phyloP scores from a whole-genome alignment of 495 filamentous ascomycete species.

The Cercophora scortea region DNA sequence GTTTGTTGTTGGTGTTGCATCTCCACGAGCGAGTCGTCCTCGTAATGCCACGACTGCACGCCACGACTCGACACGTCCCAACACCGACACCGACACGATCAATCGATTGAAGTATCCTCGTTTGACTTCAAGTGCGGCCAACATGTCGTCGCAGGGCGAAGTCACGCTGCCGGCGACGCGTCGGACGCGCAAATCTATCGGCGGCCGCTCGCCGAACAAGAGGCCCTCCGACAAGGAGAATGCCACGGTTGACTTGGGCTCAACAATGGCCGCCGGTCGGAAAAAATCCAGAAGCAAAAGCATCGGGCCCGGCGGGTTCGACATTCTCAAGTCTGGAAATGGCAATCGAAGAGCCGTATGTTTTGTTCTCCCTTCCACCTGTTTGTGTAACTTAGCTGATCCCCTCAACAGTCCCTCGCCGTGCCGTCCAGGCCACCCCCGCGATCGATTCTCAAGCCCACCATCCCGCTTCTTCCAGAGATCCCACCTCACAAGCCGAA shows the following conservation, averaged over 20 bases:
- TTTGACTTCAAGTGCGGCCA: neutral
- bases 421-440: slow-evolving; percentile 37
- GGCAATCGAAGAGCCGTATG: slow-evolving; percentile 78
- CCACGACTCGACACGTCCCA: too few relatives aligned
- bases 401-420: slow-evolving; percentile 36
- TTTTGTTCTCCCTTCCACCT: neutral
- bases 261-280: slow-evolving; percentile 33
- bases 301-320: slow-evolving; percentile 83
- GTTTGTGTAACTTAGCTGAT: neutral
- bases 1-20: too few relatives aligned
- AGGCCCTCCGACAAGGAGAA: slow-evolving; percentile 62
- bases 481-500: slow-evolving; percentile 43
- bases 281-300: slow-evolving; percentile 92
- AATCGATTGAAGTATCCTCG: too few relatives aligned
- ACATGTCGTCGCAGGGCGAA: slow-evolving; percentile 37
- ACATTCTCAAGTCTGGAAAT: slow-evolving; percentile 65
- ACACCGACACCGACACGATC: too few relatives aligned
- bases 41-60: too few relatives aligned
- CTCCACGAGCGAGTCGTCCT: too few relatives aligned
- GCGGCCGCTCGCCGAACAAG: slow-evolving; percentile 52
- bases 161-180: slow-evolving; percentile 43
- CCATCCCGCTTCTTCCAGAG: slow-evolving; percentile 59
- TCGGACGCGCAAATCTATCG: slow-evolving; percentile 73
- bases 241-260: slow-evolving; percentile 51
- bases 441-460: slow-evolving; percentile 80